Evolutionary conservation across 305 asterid genomes (phyloP).

Genomic region (Ilex paraguariensis): DNA sequence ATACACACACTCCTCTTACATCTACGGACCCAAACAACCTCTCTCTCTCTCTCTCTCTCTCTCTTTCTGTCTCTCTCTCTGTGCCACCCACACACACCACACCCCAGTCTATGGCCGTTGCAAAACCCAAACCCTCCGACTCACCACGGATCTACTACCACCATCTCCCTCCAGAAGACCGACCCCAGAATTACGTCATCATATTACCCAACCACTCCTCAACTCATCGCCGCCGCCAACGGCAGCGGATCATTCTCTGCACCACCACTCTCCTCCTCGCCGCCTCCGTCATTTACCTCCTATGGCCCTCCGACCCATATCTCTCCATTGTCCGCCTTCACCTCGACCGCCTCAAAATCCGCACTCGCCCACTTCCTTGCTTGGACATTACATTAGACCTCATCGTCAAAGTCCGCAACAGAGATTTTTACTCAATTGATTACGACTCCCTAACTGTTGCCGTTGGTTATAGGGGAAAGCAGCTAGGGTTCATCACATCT

Average conservation of each 20-base stretch:
- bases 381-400: conserved; percentile 61
- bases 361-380: conserved; percentile 27
- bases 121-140: too few species aligned
- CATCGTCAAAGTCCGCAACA: conserved; percentile 55
- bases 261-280: conserved; percentile 35
- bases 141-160: conserved; percentile 9
- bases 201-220: conserved; percentile 38
- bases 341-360: conserved; percentile 47
- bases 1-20: too few species aligned
- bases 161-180: conserved; percentile 55
- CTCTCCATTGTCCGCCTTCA: conserved; percentile 51
- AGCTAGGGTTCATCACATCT: conserved; percentile 53
- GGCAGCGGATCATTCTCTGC: conserved; percentile 31
- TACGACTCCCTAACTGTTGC: conserved; percentile 37
- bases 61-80: too few species aligned
- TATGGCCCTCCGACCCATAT: conserved; percentile 80
- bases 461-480: conserved; percentile 61
- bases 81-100: too few species aligned
- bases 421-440: conserved; percentile 60
- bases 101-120: too few species aligned
- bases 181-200: conserved; percentile 54
- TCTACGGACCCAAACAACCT: too few species aligned
- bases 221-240: conserved; percentile 23
- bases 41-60: too few species aligned
- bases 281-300: conserved; percentile 38